These are phyloP conservation scores for Ganoderma resinaceum DNA, from an alignment of 1,284 basidiomycete species.

Conservation along the genomic window DNA sequence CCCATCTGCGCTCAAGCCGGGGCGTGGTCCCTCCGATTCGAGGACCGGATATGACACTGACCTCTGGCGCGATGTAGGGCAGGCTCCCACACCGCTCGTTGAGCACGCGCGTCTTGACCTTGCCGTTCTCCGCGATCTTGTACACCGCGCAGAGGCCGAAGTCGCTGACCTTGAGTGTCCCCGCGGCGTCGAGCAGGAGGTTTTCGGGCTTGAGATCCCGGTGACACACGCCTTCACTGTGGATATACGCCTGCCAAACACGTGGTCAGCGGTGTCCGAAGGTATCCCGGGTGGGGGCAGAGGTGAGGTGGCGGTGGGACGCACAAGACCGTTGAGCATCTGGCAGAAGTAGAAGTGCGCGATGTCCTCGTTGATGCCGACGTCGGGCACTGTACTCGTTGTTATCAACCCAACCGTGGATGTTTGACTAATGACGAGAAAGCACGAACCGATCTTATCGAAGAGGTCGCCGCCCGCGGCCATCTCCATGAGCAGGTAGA, in stretches of 20 bases:
- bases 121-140: slow-evolving; percentile 87
- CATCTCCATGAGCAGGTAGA: slow-evolving; percentile 94
- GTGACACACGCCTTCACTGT: slow-evolving; percentile 92
- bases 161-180: slow-evolving; percentile 90
- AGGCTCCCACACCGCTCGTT: slow-evolving; percentile 91
- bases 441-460: slow-evolving; percentile 88
- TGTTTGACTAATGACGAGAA: not conserved
- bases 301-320: too few species aligned
- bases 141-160: slow-evolving; percentile 96
- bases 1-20: too few species aligned
- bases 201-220: slow-evolving; percentile 98
- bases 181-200: slow-evolving; percentile 81
- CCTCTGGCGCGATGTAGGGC: slow-evolving; percentile 96
- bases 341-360: slow-evolving; percentile 95
- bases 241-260: slow-evolving; percentile 75
- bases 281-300: not conserved
- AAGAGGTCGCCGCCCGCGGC: slow-evolving; percentile 96
- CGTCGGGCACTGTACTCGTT: slow-evolving; percentile 73
- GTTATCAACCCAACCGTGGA: not conserved
- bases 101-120: slow-evolving; percentile 59
- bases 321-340: slow-evolving; percentile 81
- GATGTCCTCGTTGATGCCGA: slow-evolving; percentile 87
- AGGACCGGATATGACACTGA: slow-evolving; percentile 41
- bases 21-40: too few species aligned
- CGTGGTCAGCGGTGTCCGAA: not conserved